phyloP scores from a whole-genome alignment of 345 rosid genomes.

The Orychophragmus violaceus region DNA sequence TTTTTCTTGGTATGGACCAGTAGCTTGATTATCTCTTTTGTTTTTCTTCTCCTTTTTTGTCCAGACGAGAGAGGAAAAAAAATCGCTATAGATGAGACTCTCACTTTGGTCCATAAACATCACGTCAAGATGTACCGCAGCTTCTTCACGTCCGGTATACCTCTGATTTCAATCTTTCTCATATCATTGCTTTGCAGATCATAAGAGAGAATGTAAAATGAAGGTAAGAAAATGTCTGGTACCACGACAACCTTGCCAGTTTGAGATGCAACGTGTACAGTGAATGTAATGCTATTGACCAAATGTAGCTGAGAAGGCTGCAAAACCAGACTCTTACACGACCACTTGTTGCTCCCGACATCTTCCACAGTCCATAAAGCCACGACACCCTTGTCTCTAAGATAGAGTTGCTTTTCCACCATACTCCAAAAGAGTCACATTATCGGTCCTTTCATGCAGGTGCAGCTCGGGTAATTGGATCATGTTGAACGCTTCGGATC shows the following conservation, averaged over 20 bases:
- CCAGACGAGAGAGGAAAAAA: background rate
- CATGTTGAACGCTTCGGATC: background rate
- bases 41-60: background rate
- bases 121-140: background rate
- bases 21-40: background rate
- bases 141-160: background rate
- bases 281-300: background rate
- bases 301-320: background rate
- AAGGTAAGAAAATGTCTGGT: background rate
- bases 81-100: background rate
- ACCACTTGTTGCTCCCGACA: background rate
- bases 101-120: background rate
- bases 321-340: background rate
- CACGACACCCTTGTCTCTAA: background rate
- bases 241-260: background rate
- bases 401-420: background rate
- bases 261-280: background rate
- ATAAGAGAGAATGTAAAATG: background rate
- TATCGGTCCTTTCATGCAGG: background rate
- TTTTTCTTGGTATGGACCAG: background rate
- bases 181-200: background rate
- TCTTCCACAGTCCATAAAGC: background rate
- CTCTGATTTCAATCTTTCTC: background rate
- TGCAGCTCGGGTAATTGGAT: background rate
- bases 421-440: background rate